Evolutionary conservation across 2,329 filamentous ascomycete species (phyloP), one percentile per base, ranked within the genome.

Genomic region (Fusarium fracticaudum): DNA sequence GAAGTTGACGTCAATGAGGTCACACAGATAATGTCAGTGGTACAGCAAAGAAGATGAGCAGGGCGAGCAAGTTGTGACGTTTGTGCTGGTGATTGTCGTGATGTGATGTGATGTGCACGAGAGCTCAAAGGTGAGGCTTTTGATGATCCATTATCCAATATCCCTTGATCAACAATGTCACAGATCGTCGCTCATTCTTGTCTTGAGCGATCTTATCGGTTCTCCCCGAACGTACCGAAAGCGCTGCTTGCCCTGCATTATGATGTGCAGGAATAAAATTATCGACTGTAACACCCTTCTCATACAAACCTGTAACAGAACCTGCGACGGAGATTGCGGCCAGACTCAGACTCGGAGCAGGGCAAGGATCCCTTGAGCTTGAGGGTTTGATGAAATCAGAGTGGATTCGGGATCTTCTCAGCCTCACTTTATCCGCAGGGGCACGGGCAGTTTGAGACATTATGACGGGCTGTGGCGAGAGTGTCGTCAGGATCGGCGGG

Each of bases 221-320:
- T 51, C n/a, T 61, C 62, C 64, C 17, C 17, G 43, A 67, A 24
- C 33, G 31, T 45, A 37, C 51, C 47, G 35, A 24, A 18, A 41
- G 33, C 29, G 38, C 5, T 35, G n/a, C 41, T 50, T 55, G 55
- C 54, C 43, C n/a, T 58, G 37, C 26, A 67, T 67, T 51, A 65
- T 70, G 67, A 70, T 65, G 47, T 71, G 66, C 67, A 66, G 60
- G 31, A n/a, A 35, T 55, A 20, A 59, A 47, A 37, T 63, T 63
- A 57, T 35, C 18, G 50, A 60, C 45, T 47, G 45, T 62, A n/a
- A 55, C 54, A 33, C 50, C 50, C 43, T 54, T 58, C 69, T 73
- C 71, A 72, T 58, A 75, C 74, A 69, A 44, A 67, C 65, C 73
- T 78, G 76, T 74, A 71, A 78, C 76, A 66, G 50, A 40, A 67